Base-by-base conservation (phyloP, 2,329 filamentous ascomycete genomes). In the Pyrenochaeta sp. region DNA sequence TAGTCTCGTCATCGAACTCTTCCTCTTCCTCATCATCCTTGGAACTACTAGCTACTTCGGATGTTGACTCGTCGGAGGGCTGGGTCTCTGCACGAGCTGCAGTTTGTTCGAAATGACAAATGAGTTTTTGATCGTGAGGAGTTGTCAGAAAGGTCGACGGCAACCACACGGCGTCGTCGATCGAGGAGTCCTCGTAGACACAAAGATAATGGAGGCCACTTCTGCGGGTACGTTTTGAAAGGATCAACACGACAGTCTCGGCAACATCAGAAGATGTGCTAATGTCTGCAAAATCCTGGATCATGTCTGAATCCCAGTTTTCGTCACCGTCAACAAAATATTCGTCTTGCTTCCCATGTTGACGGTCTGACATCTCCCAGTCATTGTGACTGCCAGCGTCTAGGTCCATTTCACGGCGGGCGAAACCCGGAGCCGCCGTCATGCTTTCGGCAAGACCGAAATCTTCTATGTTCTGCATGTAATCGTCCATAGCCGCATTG, bases 391-490 rank as follows among this genome's bases (percentile, higher is more conserved):
- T 64, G 10, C 64, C 61, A 15, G 50, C 57, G 15, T 63, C 60
- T 6, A 71, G 53, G 32, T 65, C 61, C 58, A 72, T 58, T n/a
- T 63, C 56, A 7, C 69, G 61, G n/a, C 51, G 56, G n/a, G 56
- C 53, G 38, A 71, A 71, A 8, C 48, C 52, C 22, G 58, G 55
- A 2, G 55, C 43, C n/a, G 51, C 47, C 14, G 59, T 27, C 30
- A 62, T 41, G 17, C 66, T 64, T 10, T 67, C 63, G 13, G 61
- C 60, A 34, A 63, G 50, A 3, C 74, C 75, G 34, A 78, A 76
- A 1, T 76, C 76, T 13, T 71, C 71, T 59, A 89, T 77, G 49
- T 90, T 89, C 29, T 81, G 79, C 60, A 90, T 85, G 57, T 91
- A 91, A 60, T 92, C 88, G 1, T 82, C 80, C 55, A 85, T 72